Evolutionary conservation across 192 early-diverging fungal species (phyloP).

Genomic region (Hyaloraphidium curvatum): DNA sequence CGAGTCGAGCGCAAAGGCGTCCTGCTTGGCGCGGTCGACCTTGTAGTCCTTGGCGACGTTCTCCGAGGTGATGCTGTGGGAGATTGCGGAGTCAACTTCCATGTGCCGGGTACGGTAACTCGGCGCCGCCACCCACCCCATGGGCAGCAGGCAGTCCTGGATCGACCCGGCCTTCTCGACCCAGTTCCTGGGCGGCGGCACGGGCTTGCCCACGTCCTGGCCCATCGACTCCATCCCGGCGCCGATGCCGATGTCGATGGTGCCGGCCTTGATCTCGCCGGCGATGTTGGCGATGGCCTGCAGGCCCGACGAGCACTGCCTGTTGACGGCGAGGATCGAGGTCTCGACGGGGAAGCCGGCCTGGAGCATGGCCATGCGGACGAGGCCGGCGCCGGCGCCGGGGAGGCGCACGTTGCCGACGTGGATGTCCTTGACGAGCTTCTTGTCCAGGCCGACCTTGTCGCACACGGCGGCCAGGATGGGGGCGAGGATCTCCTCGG

Average conservation of each 20-base stretch:
- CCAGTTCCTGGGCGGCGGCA: conserved; percentile 49
- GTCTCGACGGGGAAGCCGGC: conserved; percentile 77
- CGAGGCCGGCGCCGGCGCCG: conserved; percentile 71
- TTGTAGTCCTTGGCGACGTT: conserved; percentile 83
- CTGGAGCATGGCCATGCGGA: conserved; percentile 79
- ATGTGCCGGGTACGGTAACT: neutral
- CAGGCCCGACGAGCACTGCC: conserved; percentile 86
- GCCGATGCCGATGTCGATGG: conserved; percentile 84
- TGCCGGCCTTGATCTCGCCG: conserved; percentile 67
- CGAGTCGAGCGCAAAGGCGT: conserved; percentile 69
- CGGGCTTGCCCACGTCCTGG: conserved; percentile 61
- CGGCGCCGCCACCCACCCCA: conserved; percentile 39
- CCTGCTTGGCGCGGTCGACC: conserved; percentile 68
- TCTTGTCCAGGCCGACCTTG: conserved; percentile 63
- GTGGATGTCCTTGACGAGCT: conserved; percentile 77
- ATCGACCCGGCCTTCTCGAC: conserved; percentile 50
- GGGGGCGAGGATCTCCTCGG: neutral
- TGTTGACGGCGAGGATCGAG: conserved; percentile 68
- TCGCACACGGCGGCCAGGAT: conserved; percentile 10
- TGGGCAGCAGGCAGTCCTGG: conserved; percentile 67
- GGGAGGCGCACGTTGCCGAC: conserved; percentile 81
- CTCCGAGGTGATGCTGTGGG: conserved; percentile 64
- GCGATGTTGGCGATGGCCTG: conserved; percentile 77
- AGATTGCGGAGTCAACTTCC: neutral
- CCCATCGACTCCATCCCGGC: conserved; percentile 95